These are phyloP conservation scores for Leccinum imitatum DNA, from an alignment of 768 basidiomycete species.

Conservation along the genomic window DNA sequence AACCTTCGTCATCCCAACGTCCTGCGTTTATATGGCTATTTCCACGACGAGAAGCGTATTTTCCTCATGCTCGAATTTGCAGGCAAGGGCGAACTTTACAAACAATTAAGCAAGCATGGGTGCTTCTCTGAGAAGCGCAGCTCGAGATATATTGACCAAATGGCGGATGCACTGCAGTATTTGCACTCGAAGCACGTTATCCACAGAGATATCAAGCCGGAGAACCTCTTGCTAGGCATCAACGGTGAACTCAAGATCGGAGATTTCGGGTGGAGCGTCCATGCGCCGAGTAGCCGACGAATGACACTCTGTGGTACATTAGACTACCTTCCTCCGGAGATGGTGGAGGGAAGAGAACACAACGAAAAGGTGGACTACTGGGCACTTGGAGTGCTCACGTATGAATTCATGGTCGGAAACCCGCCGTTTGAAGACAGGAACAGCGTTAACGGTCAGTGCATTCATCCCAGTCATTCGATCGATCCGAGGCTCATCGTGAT, in stretches of 20 bases:
- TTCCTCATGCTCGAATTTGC: constrained; percentile 99
- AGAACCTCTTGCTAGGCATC: constrained; percentile 91
- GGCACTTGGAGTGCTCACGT: constrained; percentile 96
- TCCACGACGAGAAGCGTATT: constrained; percentile 97
- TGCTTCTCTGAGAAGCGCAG: constrained; percentile 87
- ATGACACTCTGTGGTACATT: constrained; percentile 93
- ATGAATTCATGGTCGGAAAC: constrained; percentile 87
- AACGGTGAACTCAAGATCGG: constrained; percentile 98
- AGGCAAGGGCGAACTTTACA: constrained; percentile 95
- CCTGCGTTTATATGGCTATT: constrained; percentile 92
- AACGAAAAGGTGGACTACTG: constrained; percentile 91
- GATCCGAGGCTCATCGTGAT: constrained; percentile 10
- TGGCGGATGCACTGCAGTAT: constrained; percentile 94
- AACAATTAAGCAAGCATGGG: constrained; percentile 84
- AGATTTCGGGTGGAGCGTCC: constrained; percentile 98
- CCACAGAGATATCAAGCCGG: constrained; percentile 98
- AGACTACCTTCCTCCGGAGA: constrained; percentile 97
- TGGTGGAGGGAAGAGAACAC: constrained; percentile 93
- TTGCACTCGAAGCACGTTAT: constrained; percentile 96
- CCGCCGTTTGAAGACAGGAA: constrained; percentile 85
- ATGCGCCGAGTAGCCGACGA: constrained; percentile 87
- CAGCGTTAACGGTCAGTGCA: constrained; percentile 68
- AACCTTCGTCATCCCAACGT: constrained; percentile 95
- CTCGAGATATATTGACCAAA: constrained; percentile 91
- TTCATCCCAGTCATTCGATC: background rate